Percentiles rank a stretch among this genome's conserved stretches.
These are phyloP conservation scores for Asterionellopsis glacialis DNA, from an alignment of 108 stramenopile genomes.

Conservation along the genomic window DNA sequence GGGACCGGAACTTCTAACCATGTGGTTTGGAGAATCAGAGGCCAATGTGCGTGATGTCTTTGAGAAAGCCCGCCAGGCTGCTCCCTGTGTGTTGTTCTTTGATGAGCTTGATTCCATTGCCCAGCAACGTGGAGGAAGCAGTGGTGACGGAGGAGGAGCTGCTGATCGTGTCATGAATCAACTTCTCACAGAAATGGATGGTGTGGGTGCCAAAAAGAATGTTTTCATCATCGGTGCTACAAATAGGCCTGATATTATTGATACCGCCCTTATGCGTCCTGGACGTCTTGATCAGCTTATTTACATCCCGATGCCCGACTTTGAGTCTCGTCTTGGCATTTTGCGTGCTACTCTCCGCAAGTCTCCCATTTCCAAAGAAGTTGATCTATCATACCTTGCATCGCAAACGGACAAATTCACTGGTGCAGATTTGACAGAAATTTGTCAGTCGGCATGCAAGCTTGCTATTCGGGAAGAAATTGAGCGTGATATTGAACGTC, in stretches of 20 bases:
- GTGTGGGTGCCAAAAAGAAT: constrained; percentile 99
- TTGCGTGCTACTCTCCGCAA: constrained; percentile 97
- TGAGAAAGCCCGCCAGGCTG: constrained; percentile 98
- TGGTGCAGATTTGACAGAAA: constrained; percentile 99
- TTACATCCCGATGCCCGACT: constrained; percentile 99
- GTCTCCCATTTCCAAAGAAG: constrained; percentile 95
- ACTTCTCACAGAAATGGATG: constrained; percentile 99
- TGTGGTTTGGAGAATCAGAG: constrained; percentile 99
- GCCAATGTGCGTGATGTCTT: constrained; percentile 99
- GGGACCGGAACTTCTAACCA: constrained; percentile 99
- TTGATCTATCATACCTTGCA: constrained; percentile 95
- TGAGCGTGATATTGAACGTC: constrained; percentile 95
- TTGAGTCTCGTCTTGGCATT: constrained; percentile 93
- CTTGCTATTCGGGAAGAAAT: constrained; percentile 98
- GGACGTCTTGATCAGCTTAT: constrained; percentile 99
- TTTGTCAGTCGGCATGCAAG: constrained; percentile 99
- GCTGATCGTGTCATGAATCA: constrained; percentile 99
- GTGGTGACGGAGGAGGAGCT: constrained; percentile 98
- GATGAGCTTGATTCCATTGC: constrained; percentile 99
- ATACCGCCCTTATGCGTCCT: constrained; percentile 99
- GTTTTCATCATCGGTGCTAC: constrained; percentile 99
- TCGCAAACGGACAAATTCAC: constrained; percentile 98
- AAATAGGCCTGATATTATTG: constrained; percentile 99
- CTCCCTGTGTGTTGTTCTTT: constrained; percentile 99
- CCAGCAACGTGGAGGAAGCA: constrained; percentile 90